These are phyloP conservation scores for Rhodofomes roseus DNA, from an alignment of 1,284 basidiomycete genomes.

Conservation along the genomic window DNA sequence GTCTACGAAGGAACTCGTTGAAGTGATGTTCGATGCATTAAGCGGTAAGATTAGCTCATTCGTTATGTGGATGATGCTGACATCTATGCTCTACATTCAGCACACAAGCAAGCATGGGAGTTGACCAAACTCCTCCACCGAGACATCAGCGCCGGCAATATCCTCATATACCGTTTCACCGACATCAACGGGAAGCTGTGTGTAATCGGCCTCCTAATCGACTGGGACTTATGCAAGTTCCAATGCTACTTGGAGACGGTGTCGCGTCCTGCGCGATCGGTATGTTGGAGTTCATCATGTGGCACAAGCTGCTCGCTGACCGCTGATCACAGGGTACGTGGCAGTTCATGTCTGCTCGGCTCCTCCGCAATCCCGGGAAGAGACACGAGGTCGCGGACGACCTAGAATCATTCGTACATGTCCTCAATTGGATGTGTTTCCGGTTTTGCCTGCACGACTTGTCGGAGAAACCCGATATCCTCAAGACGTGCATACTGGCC, in stretches of 20 bases:
- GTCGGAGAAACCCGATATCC: not conserved
- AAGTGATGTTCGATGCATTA: slow-evolving; percentile 1
- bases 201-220: not conserved
- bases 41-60: not conserved
- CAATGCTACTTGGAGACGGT: not conserved
- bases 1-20: not conserved
- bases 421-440: slow-evolving; percentile 3
- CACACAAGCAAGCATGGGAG: slow-evolving; percentile 1
- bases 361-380: slow-evolving; percentile 1
- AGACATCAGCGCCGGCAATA: no score
- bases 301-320: no score
- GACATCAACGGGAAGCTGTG: not conserved
- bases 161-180: slow-evolving; percentile 1
- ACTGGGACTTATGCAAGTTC: slow-evolving; percentile 7
- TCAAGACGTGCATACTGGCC: not conserved
- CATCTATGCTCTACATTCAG: not conserved
- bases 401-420: slow-evolving; percentile 11
- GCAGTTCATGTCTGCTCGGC: slow-evolving; percentile 13
- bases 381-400: slow-evolving; percentile 7
- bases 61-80: not conserved
- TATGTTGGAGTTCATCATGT: no score
- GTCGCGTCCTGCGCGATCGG: not conserved
- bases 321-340: slow-evolving; percentile 7
- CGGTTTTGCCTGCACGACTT: not conserved
- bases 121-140: slow-evolving; percentile 1